These are phyloP conservation scores for Gillenia trifoliata DNA, from an alignment of 306 rosid genomes.

Conservation along the genomic window DNA sequence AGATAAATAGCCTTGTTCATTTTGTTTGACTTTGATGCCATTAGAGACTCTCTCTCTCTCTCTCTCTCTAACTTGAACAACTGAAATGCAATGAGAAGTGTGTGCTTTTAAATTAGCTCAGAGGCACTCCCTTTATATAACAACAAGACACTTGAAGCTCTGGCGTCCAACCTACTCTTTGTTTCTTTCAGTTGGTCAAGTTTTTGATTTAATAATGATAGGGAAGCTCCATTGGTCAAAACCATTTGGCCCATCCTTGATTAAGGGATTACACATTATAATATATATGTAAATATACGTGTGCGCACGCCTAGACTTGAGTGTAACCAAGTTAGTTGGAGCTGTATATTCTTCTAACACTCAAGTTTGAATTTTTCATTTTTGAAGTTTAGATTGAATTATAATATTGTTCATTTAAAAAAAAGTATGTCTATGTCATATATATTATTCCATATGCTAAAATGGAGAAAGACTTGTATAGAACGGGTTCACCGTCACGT, in stretches of 20 bases:
- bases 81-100: neutral
- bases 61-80: neutral
- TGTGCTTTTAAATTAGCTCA: neutral
- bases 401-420: too few species aligned
- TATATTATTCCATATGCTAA: too few species aligned
- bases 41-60: neutral
- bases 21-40: neutral
- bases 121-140: neutral
- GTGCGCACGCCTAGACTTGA: too few species aligned
- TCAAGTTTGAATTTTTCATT: too few species aligned
- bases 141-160: neutral
- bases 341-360: too few species aligned
- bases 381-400: too few species aligned
- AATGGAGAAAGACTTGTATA: too few species aligned
- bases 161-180: neutral
- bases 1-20: neutral
- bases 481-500: too few species aligned
- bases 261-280: neutral
- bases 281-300: neutral
- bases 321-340: too few species aligned
- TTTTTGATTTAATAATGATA: neutral
- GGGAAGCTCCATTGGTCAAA: slow-evolving; percentile 13
- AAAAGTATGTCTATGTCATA: too few species aligned
- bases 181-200: too few species aligned
- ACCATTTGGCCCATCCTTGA: neutral